Conservation (phyloP, 1,284 basidiomycete species). For the Xerocomus amazonicus region DNA sequence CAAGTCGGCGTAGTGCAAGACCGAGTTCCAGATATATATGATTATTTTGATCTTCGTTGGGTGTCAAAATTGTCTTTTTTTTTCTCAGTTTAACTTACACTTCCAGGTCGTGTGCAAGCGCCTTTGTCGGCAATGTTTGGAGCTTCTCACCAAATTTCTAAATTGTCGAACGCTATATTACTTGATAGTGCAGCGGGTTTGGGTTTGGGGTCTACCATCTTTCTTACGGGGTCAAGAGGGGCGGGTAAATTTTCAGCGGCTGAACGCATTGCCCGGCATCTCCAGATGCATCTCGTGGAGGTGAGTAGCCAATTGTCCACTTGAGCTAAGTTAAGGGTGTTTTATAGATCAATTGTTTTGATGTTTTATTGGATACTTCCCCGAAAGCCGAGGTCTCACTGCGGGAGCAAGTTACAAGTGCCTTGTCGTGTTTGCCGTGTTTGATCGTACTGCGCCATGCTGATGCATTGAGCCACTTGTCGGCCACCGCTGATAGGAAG, state of each 20-base stretch:
- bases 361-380: slow-evolving; percentile 79
- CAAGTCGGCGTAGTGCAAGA: slow-evolving; percentile 78
- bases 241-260: slow-evolving; percentile 69
- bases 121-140: background rate
- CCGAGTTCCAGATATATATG: slow-evolving; percentile 56
- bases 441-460: slow-evolving; percentile 81
- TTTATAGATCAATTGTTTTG: slow-evolving; percentile 79
- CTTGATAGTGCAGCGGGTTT: slow-evolving; percentile 54
- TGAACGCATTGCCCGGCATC: slow-evolving; percentile 53
- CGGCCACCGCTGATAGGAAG: slow-evolving; percentile 66
- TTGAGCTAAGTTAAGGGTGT: background rate
- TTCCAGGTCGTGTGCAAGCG: slow-evolving; percentile 10
- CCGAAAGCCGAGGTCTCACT: slow-evolving; percentile 77
- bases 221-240: slow-evolving; percentile 75
- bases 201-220: slow-evolving; percentile 59
- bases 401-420: slow-evolving; percentile 76
- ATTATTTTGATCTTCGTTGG: slow-evolving; percentile 55
- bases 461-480: slow-evolving; percentile 78
- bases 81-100: slow-evolving; percentile 7
- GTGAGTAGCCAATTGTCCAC: slow-evolving; percentile 38
- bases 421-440: slow-evolving; percentile 79
- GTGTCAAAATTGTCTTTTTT: background rate
- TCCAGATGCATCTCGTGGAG: slow-evolving; percentile 81
- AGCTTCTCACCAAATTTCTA: slow-evolving; percentile 43
- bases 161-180: slow-evolving; percentile 54